phyloP scores from a whole-genome alignment of 2,329 filamentous ascomycete genomes.

The Ophiostoma triangulosporum region DNA sequence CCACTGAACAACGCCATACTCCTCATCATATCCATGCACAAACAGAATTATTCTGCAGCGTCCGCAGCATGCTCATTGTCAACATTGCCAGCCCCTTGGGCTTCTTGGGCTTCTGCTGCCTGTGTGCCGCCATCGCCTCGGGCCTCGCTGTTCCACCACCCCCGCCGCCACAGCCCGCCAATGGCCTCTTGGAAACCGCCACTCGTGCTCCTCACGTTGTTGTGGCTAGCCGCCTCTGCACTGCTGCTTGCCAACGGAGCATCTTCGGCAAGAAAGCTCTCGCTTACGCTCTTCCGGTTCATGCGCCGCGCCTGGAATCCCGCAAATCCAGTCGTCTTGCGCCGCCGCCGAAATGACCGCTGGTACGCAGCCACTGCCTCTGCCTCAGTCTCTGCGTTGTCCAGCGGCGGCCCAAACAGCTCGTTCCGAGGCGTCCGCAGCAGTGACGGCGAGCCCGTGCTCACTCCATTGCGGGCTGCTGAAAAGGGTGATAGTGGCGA shows the following conservation, averaged over 20 bases:
- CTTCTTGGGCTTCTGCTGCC: not conserved
- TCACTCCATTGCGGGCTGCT: slow-evolving; percentile 21
- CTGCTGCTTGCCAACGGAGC: not conserved
- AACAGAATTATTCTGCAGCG: not conserved
- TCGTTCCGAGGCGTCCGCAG: slow-evolving; percentile 10
- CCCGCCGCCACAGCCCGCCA: slow-evolving; percentile 38
- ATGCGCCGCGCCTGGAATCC: slow-evolving; percentile 42
- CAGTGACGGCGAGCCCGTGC: slow-evolving; percentile 16
- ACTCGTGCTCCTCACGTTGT: slow-evolving; percentile 13
- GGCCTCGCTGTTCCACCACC: slow-evolving; percentile 33
- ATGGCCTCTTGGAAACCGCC: slow-evolving; percentile 34
- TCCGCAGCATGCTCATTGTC: not conserved
- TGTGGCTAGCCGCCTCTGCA: not conserved
- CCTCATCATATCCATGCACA: not conserved
- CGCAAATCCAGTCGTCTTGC: slow-evolving; percentile 49
- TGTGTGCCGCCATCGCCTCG: slow-evolving; percentile 7
- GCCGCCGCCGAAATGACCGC: slow-evolving; percentile 27
- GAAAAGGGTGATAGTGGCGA: slow-evolving; percentile 15
- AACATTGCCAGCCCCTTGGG: not conserved
- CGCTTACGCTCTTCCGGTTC: slow-evolving; percentile 21
- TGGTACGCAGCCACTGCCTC: slow-evolving; percentile 12
- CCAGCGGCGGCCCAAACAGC: slow-evolving; percentile 2
- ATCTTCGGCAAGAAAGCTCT: not conserved
- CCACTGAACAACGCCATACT: not conserved
- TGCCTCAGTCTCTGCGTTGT: slow-evolving; percentile 12